phyloP scores from a whole-genome alignment of 768 basidiomycete species.

The Suillus variegatus region DNA sequence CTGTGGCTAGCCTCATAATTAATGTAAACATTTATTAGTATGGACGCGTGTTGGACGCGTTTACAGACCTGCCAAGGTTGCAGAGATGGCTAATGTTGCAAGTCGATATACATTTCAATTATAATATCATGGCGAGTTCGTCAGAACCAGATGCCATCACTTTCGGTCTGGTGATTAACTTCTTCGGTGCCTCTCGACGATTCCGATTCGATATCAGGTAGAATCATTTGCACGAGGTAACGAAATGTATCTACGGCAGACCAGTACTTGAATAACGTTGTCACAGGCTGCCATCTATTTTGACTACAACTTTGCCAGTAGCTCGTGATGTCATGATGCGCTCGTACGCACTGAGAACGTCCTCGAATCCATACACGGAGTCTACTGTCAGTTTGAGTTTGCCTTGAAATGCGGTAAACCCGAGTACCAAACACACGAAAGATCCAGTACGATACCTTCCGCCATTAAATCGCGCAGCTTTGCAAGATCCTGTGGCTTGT shows the following conservation, averaged over 20 bases:
- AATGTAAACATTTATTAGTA: not conserved
- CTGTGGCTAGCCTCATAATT: not conserved
- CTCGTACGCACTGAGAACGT: conserved; percentile 63
- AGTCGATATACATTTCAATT: not conserved
- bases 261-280: not conserved
- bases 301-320: conserved; percentile 68
- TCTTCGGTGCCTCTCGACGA: not conserved
- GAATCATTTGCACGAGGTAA: not conserved
- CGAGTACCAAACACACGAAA: not conserved
- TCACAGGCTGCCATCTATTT: conserved; percentile 31
- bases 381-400: conserved; percentile 58
- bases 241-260: not conserved
- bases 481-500: conserved; percentile 37
- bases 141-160: not conserved
- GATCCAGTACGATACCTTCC: conserved; percentile 37
- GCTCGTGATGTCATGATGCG: conserved; percentile 54
- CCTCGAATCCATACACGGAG: conserved; percentile 57
- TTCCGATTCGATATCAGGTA: not conserved
- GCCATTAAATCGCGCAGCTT: conserved; percentile 38
- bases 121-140: not conserved
- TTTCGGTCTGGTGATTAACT: not conserved
- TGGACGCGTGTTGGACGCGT: not conserved
- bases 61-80: not conserved
- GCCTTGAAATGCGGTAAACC: conserved; percentile 31
- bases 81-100: not conserved